Base-by-base conservation (phyloP, 345 rosid species). In the Euphorbia pulcherrima region DNA sequence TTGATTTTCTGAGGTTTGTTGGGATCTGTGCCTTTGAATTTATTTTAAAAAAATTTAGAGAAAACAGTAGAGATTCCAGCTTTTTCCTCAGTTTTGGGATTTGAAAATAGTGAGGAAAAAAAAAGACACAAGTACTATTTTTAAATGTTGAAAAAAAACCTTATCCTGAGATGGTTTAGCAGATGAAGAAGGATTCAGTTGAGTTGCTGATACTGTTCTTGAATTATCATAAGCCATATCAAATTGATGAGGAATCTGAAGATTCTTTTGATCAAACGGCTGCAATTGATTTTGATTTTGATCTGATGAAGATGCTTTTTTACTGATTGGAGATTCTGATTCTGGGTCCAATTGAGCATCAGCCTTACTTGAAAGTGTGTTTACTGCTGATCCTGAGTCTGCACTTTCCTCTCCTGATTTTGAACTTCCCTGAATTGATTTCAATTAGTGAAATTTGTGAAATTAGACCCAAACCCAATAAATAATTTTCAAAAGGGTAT, bases 341-440 rank as follows among this genome's bases (percentile, higher is more conserved):
- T 93, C 99, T 21, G 90, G 83, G 46, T 86, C 89, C 8, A 73
- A 62, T 62, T 76, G 90, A 27, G 83, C 79, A 58, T 90, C 96
- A 62, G 79, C 84, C 78, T 85, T 84, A 80, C 92, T 80, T 76
- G 98, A 84, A 41, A 83, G 73, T 44, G 83, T 84, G 80, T 88
- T 88, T 48, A 79, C 64, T 18, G 85, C 99, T 66, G 99, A 94
- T 62, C 96, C 99, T 60, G 99, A 89, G 62, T 91, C 97, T 18
- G 85, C 77, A 81, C 90, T 91, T 71, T 85, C 96, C 5, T 80
- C 96, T 61, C 84, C 91, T 41, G 97, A 86, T 80, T 72, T 94
- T 14, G 99, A 82, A 80, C 87, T 94, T 80, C 88, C 96, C 97
- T 93, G 82, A 64, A 33, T 33, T 33, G 3, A 33, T 33, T 33